A percentile compares a stretch with the other conserved stretches of the same genome.
phyloP scores from a whole-genome alignment of 257 asterid species.

The Jacaranda mimosifolia region DNA sequence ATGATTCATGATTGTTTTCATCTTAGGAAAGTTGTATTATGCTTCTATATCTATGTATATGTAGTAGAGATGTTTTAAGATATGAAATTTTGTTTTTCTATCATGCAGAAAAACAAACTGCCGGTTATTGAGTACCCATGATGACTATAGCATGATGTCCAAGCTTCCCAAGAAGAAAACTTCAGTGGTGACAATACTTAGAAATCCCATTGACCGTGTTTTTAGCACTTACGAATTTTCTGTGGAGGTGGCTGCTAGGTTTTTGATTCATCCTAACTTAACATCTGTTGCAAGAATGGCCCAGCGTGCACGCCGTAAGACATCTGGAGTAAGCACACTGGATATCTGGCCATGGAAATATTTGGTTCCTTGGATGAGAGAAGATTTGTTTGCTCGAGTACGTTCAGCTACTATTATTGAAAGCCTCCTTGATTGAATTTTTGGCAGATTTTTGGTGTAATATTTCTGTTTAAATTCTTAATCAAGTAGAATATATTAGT shows the following conservation, averaged over 20 bases:
- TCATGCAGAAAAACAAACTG: slow-evolving; percentile 83
- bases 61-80: slow-evolving; percentile 31
- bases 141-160: slow-evolving; percentile 90
- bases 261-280: slow-evolving; percentile 88
- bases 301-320: slow-evolving; percentile 61
- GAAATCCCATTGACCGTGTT: slow-evolving; percentile 95
- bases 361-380: slow-evolving; percentile 99
- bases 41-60: not conserved
- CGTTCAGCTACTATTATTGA: slow-evolving; percentile 38
- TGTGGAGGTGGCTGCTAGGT: slow-evolving; percentile 97
- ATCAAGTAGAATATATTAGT: not conserved
- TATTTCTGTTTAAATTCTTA: not conserved
- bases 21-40: slow-evolving; percentile 7
- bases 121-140: slow-evolving; percentile 86
- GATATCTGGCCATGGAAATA: slow-evolving; percentile 99
- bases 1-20: slow-evolving; percentile 7
- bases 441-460: slow-evolving; percentile 6
- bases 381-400: slow-evolving; percentile 97
- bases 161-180: slow-evolving; percentile 82
- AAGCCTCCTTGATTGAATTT: slow-evolving; percentile 15
- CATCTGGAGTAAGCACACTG: slow-evolving; percentile 78
- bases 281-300: slow-evolving; percentile 75
- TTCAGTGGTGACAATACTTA: slow-evolving; percentile 89
- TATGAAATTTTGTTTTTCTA: slow-evolving; percentile 21
- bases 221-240: slow-evolving; percentile 96